Base-by-base conservation (phyloP, 2,329 filamentous ascomycete species). In the Claviceps digitariae region DNA sequence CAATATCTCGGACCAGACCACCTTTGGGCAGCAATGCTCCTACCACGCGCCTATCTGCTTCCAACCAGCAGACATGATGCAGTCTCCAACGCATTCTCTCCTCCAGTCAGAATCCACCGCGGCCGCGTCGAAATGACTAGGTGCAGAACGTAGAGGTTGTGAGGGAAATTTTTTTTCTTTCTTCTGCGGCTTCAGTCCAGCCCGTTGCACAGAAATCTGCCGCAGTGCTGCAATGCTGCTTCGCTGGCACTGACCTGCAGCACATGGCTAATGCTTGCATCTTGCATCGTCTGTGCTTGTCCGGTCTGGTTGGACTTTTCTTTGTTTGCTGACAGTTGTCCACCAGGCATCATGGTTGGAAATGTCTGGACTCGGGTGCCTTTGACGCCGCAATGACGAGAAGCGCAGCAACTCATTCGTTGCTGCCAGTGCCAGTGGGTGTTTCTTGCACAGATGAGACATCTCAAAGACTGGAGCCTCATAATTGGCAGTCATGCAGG, bases 1-100 rank as follows among this genome's bases (percentile, higher is more conserved):
- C 27, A 29, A 9, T 34, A 12, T 15, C 34, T 17, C 15, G 13
- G 34, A 38, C 34, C 34, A 38, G 34, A 38, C 34, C 34, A 38
- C 13, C 34, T 15, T 59, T 56, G 56, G 56, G 57, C 57, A 59
- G 50, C 57, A 59, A 58, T 59, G 57, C 57, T 53, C 43, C 38
- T n/a, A 20, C n/a, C 38, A 41, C 38, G 38, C n/a, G 38, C n/a
- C 38, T 21, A 3, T 41, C 38, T 6, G 17, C 38, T n/a, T 41
- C 38, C 38, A 41, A 41, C 38, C 38, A 41, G 38, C 38, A 41
- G 38, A 41, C 38, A 41, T 41, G 38, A 51, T 48, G 4, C 41
- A 44, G 10, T 23, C 41, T 44, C 20, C 41, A 44, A 23, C 21
- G 10, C 41, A 13, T 44, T 13, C 41, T 23, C 10, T 48, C 41